Evolutionary conservation across 331 rosid genomes (phyloP), one percentile per base, ranked within the genome.

Genomic region (Quercus lobata): DNA sequence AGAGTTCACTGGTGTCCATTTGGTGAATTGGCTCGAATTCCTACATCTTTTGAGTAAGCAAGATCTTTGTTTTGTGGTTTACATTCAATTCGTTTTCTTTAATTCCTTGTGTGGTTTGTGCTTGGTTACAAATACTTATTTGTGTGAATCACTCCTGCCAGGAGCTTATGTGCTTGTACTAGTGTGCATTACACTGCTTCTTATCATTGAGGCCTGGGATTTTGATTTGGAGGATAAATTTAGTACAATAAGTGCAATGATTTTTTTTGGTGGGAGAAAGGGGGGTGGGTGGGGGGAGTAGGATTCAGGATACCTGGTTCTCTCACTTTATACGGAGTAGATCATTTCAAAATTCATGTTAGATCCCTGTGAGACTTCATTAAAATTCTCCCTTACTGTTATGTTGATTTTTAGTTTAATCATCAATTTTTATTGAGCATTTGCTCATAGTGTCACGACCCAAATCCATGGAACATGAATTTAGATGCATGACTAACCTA

Each of bases 11-110:
- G 83, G 83, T 80, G 83, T 80, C 83, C 83, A 32, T 62, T 62
- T 53, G 83, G 83, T 63, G 74, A 55, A 22, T 55, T 62, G 11
- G 52, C 78, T 11, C 83, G 4, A 54, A 21, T 73, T 16, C 78
- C 41, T 80, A 52, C 83, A 62, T 62, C 83, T 17, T 73, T 72
- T 80, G 83, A 80, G 83, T 80, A 80, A 80, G 79, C 83, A 49
- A 16, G 37, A 57, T 79, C 18, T 58, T 57, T 60, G 35, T 68
- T 56, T 16, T 55, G 37, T 32, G 70, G 30, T 68, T 34, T 35
- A 10, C 37, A 19, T 35, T 63, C 32, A 4, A 15, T 27, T 68
- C 21, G 2, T 18, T 19, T 68, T 68, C 25, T 34, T 34, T 68
- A 9, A 8, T n/a, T 34, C 25, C 53, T 34, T 27, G 18, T 68